Evolutionary conservation across 2,329 filamentous ascomycete species (phyloP), one percentile per base, ranked within the genome.

Genomic region (Esteya vermicola): DNA sequence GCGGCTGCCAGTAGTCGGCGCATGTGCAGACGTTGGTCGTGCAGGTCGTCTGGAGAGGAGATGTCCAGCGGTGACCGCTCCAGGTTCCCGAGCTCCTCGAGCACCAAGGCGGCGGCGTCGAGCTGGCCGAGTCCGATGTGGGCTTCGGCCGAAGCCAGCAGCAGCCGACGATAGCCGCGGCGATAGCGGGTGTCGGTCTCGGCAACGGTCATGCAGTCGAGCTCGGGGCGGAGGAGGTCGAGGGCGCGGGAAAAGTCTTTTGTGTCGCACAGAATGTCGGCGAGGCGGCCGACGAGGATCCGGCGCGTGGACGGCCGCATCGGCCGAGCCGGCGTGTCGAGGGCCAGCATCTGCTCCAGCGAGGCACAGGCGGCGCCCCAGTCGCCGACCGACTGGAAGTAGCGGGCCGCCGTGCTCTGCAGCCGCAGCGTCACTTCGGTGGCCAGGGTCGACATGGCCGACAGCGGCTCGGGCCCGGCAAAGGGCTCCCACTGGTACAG

Each of bases 1-100:
- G 40, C 40, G 4, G 35, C 18, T 3, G 40, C 40, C 13, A 42
- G 4, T 6, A 42, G 30, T 2, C n/a, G 3, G 12, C 40, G 40
- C 35, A 42, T 23, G 19, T 42, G 35, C n/a, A 42, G 40, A 23
- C 28, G 40, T 35, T 42, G 40, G 19, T 42, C 35, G 22, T 42
- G 22, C 3, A 38, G 13, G 23, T 42, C 39, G 9, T 36, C 30
- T 3, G n/a, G n/a, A n/a, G n/a, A n/a, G n/a, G n/a, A n/a, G n/a
- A 40, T 9, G 4, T 21, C 20, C 9, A 8, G 36, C 4, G 26
- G 38, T 22, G 8, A n/a, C n/a, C n/a, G n/a, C n/a, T n/a, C 10
- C 16, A 21, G 33, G 27, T 12, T 33, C 14, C 26, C 20, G 4
- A 41, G 21, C 12, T 33, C 16, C n/a, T 14, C 9, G 5, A 38